Evolutionary conservation across 768 basidiomycete genomes (phyloP).

Genomic region (Clitopilus passeckerianus): DNA sequence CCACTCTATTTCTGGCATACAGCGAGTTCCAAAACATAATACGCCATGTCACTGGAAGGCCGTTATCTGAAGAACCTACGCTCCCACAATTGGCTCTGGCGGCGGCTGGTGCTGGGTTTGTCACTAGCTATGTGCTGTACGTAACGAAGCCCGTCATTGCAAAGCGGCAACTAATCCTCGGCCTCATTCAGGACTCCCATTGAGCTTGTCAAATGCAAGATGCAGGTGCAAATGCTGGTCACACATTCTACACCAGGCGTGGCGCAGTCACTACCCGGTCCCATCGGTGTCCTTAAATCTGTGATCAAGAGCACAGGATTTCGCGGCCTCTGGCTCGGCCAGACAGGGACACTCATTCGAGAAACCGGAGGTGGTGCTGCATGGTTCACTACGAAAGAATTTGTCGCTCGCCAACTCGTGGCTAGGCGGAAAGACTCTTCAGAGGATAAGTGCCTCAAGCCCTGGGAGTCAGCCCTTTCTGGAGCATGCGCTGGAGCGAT

Average conservation of each 20-base stretch:
- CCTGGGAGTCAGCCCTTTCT: slow-evolving; percentile 81
- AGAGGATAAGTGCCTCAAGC: slow-evolving; percentile 45
- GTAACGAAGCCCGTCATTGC: slow-evolving; percentile 20
- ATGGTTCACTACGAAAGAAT: slow-evolving; percentile 91
- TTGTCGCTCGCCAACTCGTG: slow-evolving; percentile 58
- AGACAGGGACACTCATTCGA: slow-evolving; percentile 88
- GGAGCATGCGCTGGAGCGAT: slow-evolving; percentile 84
- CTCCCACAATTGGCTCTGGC: slow-evolving; percentile 72
- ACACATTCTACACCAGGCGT: slow-evolving; percentile 12
- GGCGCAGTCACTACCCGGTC: slow-evolving; percentile 54
- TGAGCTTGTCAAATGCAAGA: slow-evolving; percentile 94
- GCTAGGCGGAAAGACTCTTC: slow-evolving; percentile 33
- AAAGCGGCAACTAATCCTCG: slow-evolving; percentile 1
- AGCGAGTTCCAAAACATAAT: slow-evolving; percentile 66
- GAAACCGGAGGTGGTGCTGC: slow-evolving; percentile 89
- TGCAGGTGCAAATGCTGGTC: slow-evolving; percentile 90
- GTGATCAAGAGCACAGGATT: slow-evolving; percentile 67
- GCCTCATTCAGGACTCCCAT: slow-evolving; percentile 68
- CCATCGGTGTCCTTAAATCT: slow-evolving; percentile 58
- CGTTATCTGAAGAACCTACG: slow-evolving; percentile 34
- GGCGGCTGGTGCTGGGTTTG: slow-evolving; percentile 81
- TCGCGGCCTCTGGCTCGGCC: slow-evolving; percentile 93
- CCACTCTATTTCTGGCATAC: slow-evolving; percentile 83
- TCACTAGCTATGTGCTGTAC: slow-evolving; percentile 84
- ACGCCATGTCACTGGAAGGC: slow-evolving; percentile 26